phyloP scores from a whole-genome alignment of 1,139 yeast species.

The Debaryomycetaceae sp. region DNA sequence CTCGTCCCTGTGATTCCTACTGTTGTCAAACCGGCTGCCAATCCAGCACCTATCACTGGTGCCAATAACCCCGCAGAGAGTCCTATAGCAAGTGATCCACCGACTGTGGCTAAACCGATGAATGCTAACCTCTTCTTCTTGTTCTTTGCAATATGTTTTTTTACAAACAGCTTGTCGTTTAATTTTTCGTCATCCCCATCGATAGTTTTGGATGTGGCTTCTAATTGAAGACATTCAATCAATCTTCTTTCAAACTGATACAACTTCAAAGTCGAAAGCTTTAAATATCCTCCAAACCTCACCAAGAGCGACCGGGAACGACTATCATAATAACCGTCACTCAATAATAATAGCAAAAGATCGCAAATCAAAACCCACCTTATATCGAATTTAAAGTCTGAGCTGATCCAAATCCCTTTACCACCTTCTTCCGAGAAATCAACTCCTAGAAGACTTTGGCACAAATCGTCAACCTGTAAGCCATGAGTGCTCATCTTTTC shows the following conservation, averaged over 20 bases:
- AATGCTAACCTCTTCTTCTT: slow-evolving; percentile 71
- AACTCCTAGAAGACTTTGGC: slow-evolving; percentile 49
- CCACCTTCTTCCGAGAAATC: slow-evolving; percentile 19
- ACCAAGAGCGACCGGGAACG: slow-evolving; percentile 77
- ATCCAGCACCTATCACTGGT: slow-evolving; percentile 97
- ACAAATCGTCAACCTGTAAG: slow-evolving; percentile 67
- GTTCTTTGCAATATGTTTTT: slow-evolving; percentile 63
- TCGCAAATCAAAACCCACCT: slow-evolving; percentile 95
- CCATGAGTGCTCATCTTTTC: slow-evolving; percentile 85
- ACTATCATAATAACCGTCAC: slow-evolving; percentile 87
- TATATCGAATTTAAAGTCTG: slow-evolving; percentile 50
- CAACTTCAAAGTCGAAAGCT: slow-evolving; percentile 61
- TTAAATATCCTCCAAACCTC: slow-evolving; percentile 59
- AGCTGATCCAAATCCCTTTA: slow-evolving; percentile 17
- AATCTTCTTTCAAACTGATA: slow-evolving; percentile 87
- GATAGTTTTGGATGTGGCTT: slow-evolving; percentile 53
- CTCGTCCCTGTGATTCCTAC: slow-evolving; percentile 91
- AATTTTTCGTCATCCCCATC: slow-evolving; percentile 66
- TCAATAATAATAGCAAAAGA: slow-evolving; percentile 69
- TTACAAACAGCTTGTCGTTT: slow-evolving; percentile 70
- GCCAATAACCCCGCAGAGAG: slow-evolving; percentile 93
- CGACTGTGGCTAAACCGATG: slow-evolving; percentile 94
- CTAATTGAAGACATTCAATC: slow-evolving; percentile 86
- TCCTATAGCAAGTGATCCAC: slow-evolving; percentile 93
- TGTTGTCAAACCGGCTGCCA: slow-evolving; percentile 95